Evolutionary conservation across 2,329 filamentous ascomycete species (phyloP).

Genomic region (Coniosporium tulheliwenetii): DNA sequence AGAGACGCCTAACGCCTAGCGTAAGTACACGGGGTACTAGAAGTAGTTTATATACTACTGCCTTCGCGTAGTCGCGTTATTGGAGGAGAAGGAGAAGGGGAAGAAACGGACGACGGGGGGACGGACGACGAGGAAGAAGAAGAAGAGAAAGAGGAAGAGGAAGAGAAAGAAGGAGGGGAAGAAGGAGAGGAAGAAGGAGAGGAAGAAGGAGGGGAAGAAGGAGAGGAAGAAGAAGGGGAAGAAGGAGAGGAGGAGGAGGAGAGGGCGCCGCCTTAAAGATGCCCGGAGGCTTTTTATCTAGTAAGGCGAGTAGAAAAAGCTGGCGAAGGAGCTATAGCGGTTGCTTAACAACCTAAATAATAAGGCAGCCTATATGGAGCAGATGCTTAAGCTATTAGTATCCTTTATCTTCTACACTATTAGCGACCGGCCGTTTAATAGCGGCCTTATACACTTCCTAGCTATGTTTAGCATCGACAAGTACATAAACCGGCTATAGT

Average conservation of each 20-base stretch:
- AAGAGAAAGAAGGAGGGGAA: background rate
- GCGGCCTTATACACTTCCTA: slow-evolving; percentile 6
- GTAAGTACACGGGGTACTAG: too few species aligned
- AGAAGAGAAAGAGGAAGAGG: too few species aligned
- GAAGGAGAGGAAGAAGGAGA: too few species aligned
- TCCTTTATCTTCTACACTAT: slow-evolving; percentile 3
- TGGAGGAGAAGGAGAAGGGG: slow-evolving; percentile 6
- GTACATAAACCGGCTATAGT: slow-evolving; percentile 3
- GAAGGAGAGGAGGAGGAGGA: background rate
- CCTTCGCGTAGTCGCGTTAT: too few species aligned
- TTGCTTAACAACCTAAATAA: slow-evolving; percentile 2
- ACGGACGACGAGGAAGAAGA: background rate
- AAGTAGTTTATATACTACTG: too few species aligned
- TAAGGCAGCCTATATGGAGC: background rate
- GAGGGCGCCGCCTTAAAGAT: slow-evolving; percentile 1
- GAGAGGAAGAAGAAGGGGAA: background rate
- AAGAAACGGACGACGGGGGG: too few species aligned
- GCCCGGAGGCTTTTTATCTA: too few species aligned
- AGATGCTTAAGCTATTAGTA: slow-evolving; percentile 1
- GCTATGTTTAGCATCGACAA: slow-evolving; percentile 5
- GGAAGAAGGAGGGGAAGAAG: too few species aligned
- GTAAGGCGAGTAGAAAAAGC: slow-evolving; percentile 1
- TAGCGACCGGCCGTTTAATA: slow-evolving; percentile 4
- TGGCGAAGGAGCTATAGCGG: slow-evolving; percentile 3
- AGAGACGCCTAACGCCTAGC: too few species aligned